A percentile compares a stretch with the other conserved stretches of the same genome.
phyloP scores from a whole-genome alignment of 2,329 filamentous ascomycete species.

The Pleoardoris graminearum region DNA sequence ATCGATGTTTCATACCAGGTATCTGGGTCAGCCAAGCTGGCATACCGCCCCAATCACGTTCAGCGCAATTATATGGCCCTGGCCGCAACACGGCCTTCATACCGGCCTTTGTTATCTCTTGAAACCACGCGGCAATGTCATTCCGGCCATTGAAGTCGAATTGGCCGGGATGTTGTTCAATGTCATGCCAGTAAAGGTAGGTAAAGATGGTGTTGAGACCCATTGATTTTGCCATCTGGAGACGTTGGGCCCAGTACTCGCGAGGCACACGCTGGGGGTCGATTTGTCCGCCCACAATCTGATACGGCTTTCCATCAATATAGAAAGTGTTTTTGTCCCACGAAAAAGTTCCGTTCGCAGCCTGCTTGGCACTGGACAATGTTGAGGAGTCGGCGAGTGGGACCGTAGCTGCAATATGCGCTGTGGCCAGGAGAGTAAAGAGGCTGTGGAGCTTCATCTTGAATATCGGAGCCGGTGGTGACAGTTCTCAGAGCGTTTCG shows the following conservation, averaged over 20 bases:
- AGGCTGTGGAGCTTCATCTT: too few relatives aligned
- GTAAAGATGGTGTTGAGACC: slow-evolving; percentile 56
- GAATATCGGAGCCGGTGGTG: too few relatives aligned
- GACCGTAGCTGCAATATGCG: too few relatives aligned
- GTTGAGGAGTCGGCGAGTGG: background rate
- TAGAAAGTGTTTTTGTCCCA: slow-evolving; percentile 48
- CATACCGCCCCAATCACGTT: slow-evolving; percentile 57
- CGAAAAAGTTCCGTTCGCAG: slow-evolving; percentile 34
- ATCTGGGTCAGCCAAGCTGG: slow-evolving; percentile 52
- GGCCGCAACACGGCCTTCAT: slow-evolving; percentile 53
- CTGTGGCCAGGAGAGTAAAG: too few relatives aligned
- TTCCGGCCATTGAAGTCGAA: slow-evolving; percentile 51
- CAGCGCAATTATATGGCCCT: slow-evolving; percentile 55
- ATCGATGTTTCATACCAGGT: slow-evolving; percentile 48
- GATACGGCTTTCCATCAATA: slow-evolving; percentile 46
- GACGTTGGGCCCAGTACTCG: slow-evolving; percentile 53
- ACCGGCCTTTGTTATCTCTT: slow-evolving; percentile 52
- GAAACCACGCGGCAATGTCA: slow-evolving; percentile 55
- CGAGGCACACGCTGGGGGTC: slow-evolving; percentile 55
- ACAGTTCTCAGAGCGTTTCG: too few relatives aligned
- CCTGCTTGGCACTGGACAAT: background rate
- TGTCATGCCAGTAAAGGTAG: slow-evolving; percentile 56
- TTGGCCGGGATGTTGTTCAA: slow-evolving; percentile 48
- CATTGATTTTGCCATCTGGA: slow-evolving; percentile 52
- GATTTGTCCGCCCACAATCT: slow-evolving; percentile 56